phyloP scores from a whole-genome alignment of 2,329 filamentous ascomycete species.

The Ophiocordyceps sinensis region DNA sequence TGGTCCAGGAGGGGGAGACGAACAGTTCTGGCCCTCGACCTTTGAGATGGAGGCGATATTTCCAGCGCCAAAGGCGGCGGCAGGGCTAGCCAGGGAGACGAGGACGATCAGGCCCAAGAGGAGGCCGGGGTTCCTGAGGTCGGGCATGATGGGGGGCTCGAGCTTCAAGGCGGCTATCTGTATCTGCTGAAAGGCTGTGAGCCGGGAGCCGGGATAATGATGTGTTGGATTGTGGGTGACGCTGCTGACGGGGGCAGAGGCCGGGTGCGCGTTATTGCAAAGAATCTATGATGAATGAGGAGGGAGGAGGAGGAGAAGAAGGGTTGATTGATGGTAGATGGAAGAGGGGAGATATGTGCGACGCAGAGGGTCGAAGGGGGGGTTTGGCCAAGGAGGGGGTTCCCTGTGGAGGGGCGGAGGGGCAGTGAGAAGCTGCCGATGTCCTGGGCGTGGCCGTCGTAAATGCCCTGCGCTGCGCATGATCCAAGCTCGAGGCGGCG shows the following conservation, averaged over 20 bases:
- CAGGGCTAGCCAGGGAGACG: conserved; percentile 51
- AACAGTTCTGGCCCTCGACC: conserved; percentile 73
- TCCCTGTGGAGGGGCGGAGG: not conserved
- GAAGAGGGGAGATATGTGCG: not conserved
- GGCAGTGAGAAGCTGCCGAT: too few species aligned
- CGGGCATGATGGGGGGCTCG: conserved; percentile 25
- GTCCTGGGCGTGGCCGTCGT: too few species aligned
- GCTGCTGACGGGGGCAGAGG: not conserved
- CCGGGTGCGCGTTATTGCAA: not conserved
- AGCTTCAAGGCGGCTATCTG: not conserved
- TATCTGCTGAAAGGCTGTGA: not conserved
- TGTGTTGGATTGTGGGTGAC: not conserved
- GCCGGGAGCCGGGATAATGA: not conserved
- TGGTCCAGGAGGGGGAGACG: conserved; percentile 11
- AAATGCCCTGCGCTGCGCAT: too few species aligned
- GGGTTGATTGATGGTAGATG: not conserved
- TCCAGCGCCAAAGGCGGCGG: conserved; percentile 71
- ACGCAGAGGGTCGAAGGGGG: too few species aligned
- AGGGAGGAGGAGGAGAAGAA: not conserved
- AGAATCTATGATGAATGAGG: not conserved
- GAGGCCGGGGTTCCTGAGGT: conserved; percentile 32
- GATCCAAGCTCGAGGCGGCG: too few species aligned
- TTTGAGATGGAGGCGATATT: conserved; percentile 74
- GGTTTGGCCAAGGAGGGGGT: too few species aligned
- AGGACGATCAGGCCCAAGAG: conserved; percentile 45